Evolutionary conservation across 2,329 filamentous ascomycete genomes (phyloP).

Genomic region (Cordyceps cateniannulata): DNA sequence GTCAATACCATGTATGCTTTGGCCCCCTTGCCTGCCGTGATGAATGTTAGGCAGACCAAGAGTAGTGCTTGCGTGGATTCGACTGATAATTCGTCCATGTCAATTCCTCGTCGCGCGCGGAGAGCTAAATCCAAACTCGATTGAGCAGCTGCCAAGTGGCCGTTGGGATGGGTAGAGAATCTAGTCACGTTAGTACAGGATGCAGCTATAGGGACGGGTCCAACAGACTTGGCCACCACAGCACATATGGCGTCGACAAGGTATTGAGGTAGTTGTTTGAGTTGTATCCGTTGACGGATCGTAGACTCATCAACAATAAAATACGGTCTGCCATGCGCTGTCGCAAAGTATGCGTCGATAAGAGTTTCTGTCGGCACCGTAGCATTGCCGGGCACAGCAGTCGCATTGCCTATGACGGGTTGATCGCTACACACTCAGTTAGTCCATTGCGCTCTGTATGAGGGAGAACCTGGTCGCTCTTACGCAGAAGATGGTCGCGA

Average conservation of each 20-base stretch:
- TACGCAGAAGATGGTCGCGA: background rate
- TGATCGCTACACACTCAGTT: conserved; percentile 32
- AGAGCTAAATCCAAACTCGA: conserved; percentile 67
- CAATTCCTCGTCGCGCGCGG: conserved; percentile 63
- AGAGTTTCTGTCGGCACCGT: conserved; percentile 52
- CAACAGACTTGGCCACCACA: conserved; percentile 52
- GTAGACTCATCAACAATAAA: conserved; percentile 73
- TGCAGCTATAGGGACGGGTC: background rate
- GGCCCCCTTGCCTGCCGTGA: conserved; percentile 71
- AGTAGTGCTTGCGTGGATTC: conserved; percentile 71
- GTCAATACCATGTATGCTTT: conserved; percentile 82
- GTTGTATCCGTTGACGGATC: conserved; percentile 64
- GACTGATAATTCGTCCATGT: conserved; percentile 74
- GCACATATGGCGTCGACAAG: conserved; percentile 53
- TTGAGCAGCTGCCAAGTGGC: conserved; percentile 60
- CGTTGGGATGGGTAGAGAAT: conserved; percentile 61
- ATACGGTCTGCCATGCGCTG: conserved; percentile 76
- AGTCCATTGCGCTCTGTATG: background rate
- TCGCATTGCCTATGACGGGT: conserved; percentile 32
- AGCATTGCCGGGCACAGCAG: too few relatives aligned
- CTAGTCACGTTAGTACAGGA: conserved; percentile 34
- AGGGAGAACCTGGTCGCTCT: background rate
- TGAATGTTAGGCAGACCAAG: conserved; percentile 68
- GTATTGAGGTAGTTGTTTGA: conserved; percentile 56
- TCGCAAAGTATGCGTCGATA: conserved; percentile 71